These are phyloP conservation scores for Verticillium nonalfalfae DNA, from an alignment of 2,329 filamentous ascomycete genomes.

Conservation along the genomic window DNA sequence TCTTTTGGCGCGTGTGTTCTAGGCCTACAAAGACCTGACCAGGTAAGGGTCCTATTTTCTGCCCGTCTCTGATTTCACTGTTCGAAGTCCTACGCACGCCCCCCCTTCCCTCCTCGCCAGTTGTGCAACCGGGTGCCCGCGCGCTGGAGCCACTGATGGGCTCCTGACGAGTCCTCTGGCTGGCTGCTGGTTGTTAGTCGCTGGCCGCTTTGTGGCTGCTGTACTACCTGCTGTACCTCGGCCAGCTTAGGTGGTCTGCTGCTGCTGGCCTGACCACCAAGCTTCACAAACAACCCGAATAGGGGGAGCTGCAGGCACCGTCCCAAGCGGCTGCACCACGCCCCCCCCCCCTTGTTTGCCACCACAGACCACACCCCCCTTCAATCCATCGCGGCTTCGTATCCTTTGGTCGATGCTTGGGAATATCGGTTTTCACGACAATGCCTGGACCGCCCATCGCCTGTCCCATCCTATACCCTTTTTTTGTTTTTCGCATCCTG, in stretches of 20 bases:
- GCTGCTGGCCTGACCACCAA: too few relatives aligned
- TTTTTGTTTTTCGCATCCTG: neutral
- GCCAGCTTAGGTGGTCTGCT: too few relatives aligned
- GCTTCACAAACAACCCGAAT: too few relatives aligned
- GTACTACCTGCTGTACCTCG: too few relatives aligned
- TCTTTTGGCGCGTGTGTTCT: slow-evolving; percentile 13
- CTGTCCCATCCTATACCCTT: neutral
- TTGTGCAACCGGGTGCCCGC: too few relatives aligned
- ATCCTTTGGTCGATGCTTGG: neutral
- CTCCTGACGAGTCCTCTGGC: too few relatives aligned
- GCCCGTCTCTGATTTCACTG: neutral
- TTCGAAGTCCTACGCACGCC: neutral
- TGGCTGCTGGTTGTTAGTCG: too few relatives aligned
- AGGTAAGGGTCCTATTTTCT: slow-evolving; percentile 17
- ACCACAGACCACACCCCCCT: neutral
- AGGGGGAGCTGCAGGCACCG: too few relatives aligned
- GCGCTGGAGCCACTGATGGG: neutral
- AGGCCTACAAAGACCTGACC: slow-evolving; percentile 29
- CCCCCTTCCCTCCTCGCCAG: too few relatives aligned
- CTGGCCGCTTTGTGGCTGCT: too few relatives aligned
- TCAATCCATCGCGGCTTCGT: neutral
- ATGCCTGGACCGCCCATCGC: neutral
- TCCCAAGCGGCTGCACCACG: neutral
- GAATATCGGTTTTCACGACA: neutral
- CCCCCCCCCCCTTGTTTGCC: neutral